Percentiles rank a stretch among this genome's conserved stretches.
These are phyloP conservation scores for Colletotrichum horii DNA, from an alignment of 2,329 filamentous ascomycete genomes.

Conservation along the genomic window DNA sequence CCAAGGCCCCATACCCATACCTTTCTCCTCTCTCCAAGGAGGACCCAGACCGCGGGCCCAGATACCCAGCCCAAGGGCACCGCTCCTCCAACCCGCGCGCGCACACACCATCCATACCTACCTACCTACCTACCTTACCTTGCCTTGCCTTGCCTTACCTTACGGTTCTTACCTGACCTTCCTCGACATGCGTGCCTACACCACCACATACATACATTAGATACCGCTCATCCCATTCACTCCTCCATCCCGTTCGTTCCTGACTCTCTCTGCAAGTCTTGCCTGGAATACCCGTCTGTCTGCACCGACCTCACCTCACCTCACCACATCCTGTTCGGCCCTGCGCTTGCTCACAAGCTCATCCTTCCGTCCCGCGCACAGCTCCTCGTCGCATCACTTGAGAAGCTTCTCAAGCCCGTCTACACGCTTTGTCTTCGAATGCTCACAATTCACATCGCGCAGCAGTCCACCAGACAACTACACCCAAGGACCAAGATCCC, in stretches of 20 bases:
- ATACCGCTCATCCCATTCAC: constrained; percentile 22
- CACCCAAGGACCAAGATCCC: not conserved
- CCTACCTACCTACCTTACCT: not conserved
- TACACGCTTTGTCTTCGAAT: not conserved
- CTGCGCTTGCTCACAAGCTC: not conserved
- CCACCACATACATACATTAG: constrained; percentile 20
- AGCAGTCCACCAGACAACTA: not conserved
- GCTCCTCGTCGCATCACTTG: not conserved
- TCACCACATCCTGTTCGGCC: not conserved
- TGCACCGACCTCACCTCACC: not conserved
- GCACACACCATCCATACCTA: not conserved
- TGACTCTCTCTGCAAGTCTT: not conserved
- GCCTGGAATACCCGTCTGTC: not conserved
- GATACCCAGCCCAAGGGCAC: constrained; percentile 17
- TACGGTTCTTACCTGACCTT: not conserved
- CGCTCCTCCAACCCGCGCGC: constrained; percentile 1
- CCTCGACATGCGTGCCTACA: constrained; percentile 11
- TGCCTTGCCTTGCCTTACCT: not conserved
- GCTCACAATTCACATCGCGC: constrained; percentile 7
- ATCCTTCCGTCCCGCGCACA: not conserved
- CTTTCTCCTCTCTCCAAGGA: constrained; percentile 7
- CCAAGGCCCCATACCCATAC: not conserved
- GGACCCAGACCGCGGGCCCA: constrained; percentile 12
- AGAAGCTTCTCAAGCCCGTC: not conserved
- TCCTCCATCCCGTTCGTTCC: not conserved